Base-by-base conservation (phyloP, 805 yeast genomes). In the Pichia cabralensis region DNA sequence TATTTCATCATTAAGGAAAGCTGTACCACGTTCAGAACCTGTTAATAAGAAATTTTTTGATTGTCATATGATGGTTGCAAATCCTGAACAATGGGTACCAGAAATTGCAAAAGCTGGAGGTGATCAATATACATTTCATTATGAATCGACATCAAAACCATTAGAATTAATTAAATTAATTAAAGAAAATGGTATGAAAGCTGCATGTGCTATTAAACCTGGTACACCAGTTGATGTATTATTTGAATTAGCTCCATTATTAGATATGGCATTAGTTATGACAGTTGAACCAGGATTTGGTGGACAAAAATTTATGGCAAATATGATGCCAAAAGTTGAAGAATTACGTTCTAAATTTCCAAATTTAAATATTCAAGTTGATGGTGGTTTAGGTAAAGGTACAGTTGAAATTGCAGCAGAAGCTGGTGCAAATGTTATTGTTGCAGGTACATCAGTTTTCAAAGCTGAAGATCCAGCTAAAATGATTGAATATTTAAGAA, bases 261-360 rank as follows among this genome's bases (percentile, higher is more conserved):
- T 89, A 46, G 97, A 92, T 57, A 84, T 89, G 96, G 88, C 84
- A n/a, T 67, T 92, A 39, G 80, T 92, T 28, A 92, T 89, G 97
- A 92, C 98, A 3, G 97, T 92, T 23, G 98, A 92, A 62, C 98
- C 98, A 11, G 98, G 98, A 1, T 89, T 92, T 56, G 98, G 98
- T 16, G 98, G 98, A 30, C 98, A 92, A 62, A 81, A 80, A 58
- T 92, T 92, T 66, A 86, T 84, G 96, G 64, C 75, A 14, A 83
- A 76, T 39, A 88, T 89, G 96, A 88, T 92, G 97, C 85, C 94
- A 42, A 89, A 89, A 61, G 97, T 89, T 31, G 79, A 74, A 47
- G 66, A 64, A 21, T 66, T 92, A 48, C 76, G 98, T 59, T 59
- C 55, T 25, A 70, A 67, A 49, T 85, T 68, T 57, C 96, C 96